These are phyloP conservation scores for Phytophthora hibernalis DNA, from an alignment of 352 stramenopile genomes.

Conservation along the genomic window DNA sequence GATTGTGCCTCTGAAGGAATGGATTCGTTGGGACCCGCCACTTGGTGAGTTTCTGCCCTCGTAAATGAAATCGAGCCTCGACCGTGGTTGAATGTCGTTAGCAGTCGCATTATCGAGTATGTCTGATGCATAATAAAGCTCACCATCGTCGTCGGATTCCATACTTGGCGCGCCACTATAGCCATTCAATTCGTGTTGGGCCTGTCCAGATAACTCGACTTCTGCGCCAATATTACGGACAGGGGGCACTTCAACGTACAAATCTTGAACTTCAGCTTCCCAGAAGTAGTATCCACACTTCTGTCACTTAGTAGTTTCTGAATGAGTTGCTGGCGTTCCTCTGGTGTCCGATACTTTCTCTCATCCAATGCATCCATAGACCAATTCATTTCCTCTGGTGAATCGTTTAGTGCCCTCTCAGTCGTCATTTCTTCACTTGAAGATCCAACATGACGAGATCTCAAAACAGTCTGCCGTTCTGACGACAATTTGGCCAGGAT, in stretches of 20 bases:
- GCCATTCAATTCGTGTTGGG: background rate
- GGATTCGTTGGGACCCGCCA: background rate
- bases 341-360: slow-evolving; percentile 13
- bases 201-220: slow-evolving; percentile 1
- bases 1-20: background rate
- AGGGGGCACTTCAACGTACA: background rate
- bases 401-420: background rate
- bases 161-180: slow-evolving; percentile 7
- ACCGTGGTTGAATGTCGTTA: slow-evolving; percentile 37
- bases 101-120: slow-evolving; percentile 32
- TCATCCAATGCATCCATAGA: slow-evolving; percentile 2
- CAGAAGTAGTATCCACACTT: background rate
- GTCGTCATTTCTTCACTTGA: background rate
- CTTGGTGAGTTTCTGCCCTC: slow-evolving; percentile 17
- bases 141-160: slow-evolving; percentile 36
- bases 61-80: slow-evolving; percentile 33
- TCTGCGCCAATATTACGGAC: slow-evolving; percentile 1
- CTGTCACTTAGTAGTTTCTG: slow-evolving; percentile 34
- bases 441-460: slow-evolving; percentile 3
- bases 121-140: slow-evolving; percentile 64
- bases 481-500: slow-evolving; percentile 74
- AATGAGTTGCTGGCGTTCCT: slow-evolving; percentile 35
- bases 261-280: background rate
- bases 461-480: slow-evolving; percentile 54
- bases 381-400: slow-evolving; percentile 2